A percentile compares a stretch with the other conserved stretches of the same genome.
These are phyloP conservation scores for Brasilioporus rufonigricans DNA, from an alignment of 768 basidiomycete genomes.

Conservation along the genomic window DNA sequence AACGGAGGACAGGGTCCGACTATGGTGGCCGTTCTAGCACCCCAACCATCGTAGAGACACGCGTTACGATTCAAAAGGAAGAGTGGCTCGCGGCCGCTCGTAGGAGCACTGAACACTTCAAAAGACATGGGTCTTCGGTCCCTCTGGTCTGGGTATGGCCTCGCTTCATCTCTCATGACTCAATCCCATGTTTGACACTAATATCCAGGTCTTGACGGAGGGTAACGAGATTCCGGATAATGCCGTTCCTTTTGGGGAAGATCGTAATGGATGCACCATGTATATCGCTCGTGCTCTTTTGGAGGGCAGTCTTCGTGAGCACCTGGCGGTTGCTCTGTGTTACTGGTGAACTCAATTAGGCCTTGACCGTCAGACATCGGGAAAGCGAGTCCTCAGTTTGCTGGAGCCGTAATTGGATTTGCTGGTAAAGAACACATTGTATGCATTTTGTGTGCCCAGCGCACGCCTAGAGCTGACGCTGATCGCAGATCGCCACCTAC, in stretches of 20 bases:
- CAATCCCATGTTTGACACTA: not conserved
- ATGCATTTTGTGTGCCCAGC: not conserved
- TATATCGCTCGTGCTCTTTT: constrained; percentile 33
- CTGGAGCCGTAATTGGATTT: constrained; percentile 32
- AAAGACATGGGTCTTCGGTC: constrained; percentile 24
- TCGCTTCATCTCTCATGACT: not conserved
- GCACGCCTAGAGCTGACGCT: not conserved
- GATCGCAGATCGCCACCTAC: constrained; percentile 25
- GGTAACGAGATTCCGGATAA: constrained; percentile 32
- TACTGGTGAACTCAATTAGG: not conserved
- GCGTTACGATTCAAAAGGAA: constrained; percentile 21
- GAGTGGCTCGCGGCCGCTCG: constrained; percentile 32
- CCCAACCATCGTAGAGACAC: constrained; percentile 9
- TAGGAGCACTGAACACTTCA: constrained; percentile 30
- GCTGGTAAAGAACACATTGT: constrained; percentile 36
- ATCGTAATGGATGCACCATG: constrained; percentile 26
- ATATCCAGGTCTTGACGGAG: constrained; percentile 27
- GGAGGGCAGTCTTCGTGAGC: constrained; percentile 31
- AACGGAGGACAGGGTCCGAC: constrained; percentile 6
- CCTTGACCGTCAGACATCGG: constrained; percentile 32
- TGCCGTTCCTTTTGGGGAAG: constrained; percentile 33
- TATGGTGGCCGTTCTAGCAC: constrained; percentile 18
- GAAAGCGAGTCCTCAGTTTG: constrained; percentile 31
- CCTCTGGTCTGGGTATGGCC: constrained; percentile 33
- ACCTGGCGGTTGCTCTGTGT: not conserved